Evolutionary conservation across 73 alveolate species (phyloP).

Genomic region (Paramecium primaurelia): DNA sequence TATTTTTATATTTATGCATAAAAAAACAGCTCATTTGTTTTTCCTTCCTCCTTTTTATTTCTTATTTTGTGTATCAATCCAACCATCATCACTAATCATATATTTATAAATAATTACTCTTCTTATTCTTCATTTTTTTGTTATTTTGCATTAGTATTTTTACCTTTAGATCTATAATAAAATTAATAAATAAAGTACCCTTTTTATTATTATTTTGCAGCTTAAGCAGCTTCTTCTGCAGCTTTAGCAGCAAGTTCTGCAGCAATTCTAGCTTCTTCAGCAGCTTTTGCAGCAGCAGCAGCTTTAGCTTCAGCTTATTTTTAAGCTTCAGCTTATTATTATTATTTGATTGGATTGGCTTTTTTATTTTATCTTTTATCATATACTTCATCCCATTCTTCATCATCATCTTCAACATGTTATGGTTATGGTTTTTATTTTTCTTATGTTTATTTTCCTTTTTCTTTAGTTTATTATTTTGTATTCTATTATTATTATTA

Average conservation of each 20-base stretch:
- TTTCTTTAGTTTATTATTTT: neutral
- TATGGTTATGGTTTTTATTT: neutral
- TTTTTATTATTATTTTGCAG: neutral
- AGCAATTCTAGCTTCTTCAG: neutral
- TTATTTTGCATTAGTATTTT: neutral
- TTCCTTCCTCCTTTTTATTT: neutral
- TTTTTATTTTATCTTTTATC: slow-evolving; percentile 24
- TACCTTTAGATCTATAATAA: neutral
- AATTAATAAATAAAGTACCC: neutral
- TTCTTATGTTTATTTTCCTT: neutral
- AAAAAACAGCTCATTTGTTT: slow-evolving; percentile 22
- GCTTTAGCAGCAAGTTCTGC: neutral
- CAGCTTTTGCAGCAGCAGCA: neutral
- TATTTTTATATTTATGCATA: neutral
- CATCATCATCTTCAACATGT: slow-evolving; percentile 32
- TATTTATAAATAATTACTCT: neutral
- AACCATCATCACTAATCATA: slow-evolving; percentile 23
- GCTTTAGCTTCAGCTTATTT: neutral
- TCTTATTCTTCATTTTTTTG: neutral
- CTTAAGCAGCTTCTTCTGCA: neutral
- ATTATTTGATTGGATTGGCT: neutral
- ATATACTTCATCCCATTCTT: slow-evolving; percentile 9
- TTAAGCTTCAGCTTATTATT: neutral
- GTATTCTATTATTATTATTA: neutral
- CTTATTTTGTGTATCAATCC: slow-evolving; percentile 8